Evolutionary conservation across 495 filamentous ascomycete species (phyloP).

Genomic region (Aspergillus sparsus): DNA sequence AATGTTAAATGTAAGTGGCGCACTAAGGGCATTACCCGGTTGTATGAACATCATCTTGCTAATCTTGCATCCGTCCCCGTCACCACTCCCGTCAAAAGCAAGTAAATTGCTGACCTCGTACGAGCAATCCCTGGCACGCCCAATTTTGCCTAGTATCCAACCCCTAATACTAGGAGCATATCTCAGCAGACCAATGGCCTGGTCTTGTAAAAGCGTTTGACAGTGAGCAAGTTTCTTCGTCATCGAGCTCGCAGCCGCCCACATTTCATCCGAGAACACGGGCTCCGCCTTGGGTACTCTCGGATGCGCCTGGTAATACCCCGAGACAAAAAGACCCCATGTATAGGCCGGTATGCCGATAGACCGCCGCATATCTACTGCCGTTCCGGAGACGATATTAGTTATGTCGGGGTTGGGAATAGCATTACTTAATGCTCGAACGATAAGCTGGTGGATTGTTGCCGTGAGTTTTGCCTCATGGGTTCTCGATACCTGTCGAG

Average conservation of each 20-base stretch:
- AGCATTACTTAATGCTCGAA: conserved; percentile 27
- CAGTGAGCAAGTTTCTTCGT: conserved; percentile 27
- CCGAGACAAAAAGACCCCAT: conserved; percentile 28
- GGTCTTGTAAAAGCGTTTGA: conserved; percentile 24
- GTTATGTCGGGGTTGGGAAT: conserved; percentile 18
- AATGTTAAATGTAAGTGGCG: conserved; percentile 29
- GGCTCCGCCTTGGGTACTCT: conserved; percentile 8
- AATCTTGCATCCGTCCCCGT: conserved; percentile 17
- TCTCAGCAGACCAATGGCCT: conserved; percentile 29
- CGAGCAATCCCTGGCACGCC: conserved; percentile 26
- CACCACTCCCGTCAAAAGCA: conserved; percentile 22
- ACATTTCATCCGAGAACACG: conserved; percentile 23
- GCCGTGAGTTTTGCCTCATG: conserved; percentile 29
- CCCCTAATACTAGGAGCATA: conserved; percentile 26
- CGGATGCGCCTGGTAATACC: conserved; percentile 19
- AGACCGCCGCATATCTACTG: conserved; percentile 30
- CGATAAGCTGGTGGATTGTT: conserved; percentile 26
- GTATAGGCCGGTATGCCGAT: conserved; percentile 19
- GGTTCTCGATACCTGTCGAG: conserved; percentile 16
- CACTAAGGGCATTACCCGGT: conserved; percentile 29
- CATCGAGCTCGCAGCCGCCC: conserved; percentile 23
- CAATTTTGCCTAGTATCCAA: conserved; percentile 29
- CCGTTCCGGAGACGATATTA: conserved; percentile 28
- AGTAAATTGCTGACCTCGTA: conserved; percentile 34
- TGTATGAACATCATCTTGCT: conserved; percentile 34